Evolutionary conservation across 2,329 filamentous ascomycete species (phyloP).

Genomic region (Acrocalymma vagum): DNA sequence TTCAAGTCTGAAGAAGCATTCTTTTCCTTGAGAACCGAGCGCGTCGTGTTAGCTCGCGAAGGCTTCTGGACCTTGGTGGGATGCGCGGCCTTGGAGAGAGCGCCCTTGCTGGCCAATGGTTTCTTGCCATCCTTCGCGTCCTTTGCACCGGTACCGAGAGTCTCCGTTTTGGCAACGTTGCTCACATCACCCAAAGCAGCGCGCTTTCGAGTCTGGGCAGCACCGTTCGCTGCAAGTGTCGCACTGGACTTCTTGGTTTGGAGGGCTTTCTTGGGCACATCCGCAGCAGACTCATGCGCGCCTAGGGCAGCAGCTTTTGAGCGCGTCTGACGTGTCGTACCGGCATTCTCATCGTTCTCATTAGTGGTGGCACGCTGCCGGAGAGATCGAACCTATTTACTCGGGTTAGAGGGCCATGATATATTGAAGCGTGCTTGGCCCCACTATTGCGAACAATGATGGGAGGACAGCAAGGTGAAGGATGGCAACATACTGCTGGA

Average conservation of each 20-base stretch:
- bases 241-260: slow-evolving; percentile 54
- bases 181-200: slow-evolving; percentile 91
- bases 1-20: slow-evolving; percentile 72
- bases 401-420: slow-evolving; percentile 50
- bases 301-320: slow-evolving; percentile 82
- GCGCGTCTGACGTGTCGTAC: slow-evolving; percentile 85
- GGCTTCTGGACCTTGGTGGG: slow-evolving; percentile 84
- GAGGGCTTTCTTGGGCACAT: slow-evolving; percentile 61
- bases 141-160: slow-evolving; percentile 47
- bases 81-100: slow-evolving; percentile 79
- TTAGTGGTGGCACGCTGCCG: slow-evolving; percentile 81
- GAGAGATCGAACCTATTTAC: slow-evolving; percentile 70
- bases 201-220: slow-evolving; percentile 71
- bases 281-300: slow-evolving; percentile 63
- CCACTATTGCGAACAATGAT: slow-evolving; percentile 14
- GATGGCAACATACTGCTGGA: slow-evolving; percentile 58
- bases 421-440: slow-evolving; percentile 8
- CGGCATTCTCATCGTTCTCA: slow-evolving; percentile 91
- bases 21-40: slow-evolving; percentile 77
- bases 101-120: slow-evolving; percentile 63
- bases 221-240: slow-evolving; percentile 46
- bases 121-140: slow-evolving; percentile 76
- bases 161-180: slow-evolving; percentile 85
- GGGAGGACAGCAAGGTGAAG: slow-evolving; percentile 15
- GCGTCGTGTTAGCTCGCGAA: slow-evolving; percentile 66